Evolutionary conservation across 805 yeast species (phyloP), one percentile per base, ranked within the genome.

Genomic region (Starmerella vaccinii): DNA sequence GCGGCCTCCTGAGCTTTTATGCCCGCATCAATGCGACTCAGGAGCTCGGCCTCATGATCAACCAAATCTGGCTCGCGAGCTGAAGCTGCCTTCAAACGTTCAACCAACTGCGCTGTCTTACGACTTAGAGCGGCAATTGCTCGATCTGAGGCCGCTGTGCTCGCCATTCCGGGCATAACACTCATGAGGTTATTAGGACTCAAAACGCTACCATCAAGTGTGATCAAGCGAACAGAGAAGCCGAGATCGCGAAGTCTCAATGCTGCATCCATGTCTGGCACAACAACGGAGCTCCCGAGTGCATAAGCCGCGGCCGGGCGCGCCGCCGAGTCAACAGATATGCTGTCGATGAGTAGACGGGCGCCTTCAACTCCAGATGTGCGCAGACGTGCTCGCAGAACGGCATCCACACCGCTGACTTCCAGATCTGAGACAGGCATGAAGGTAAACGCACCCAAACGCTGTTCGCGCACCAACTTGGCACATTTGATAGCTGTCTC

Each of bases 121-220:
- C 59, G 49, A 26, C 57, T 57, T 34, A 58, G 35, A 8, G 50
- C 21, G 1, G 57, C 60, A 5, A 55, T 39, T 1, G 56, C 24
- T 6, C 61, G 46, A 15, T 52, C 59, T 9, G 57, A 49, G n/a
- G 48, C 47, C 12, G 47, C 13, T 7, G 32, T 2, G 12, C 44
- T 12, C 5, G 34, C 37, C 24, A 15, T 18, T 3, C 51, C 51
- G 10, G 49, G 33, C 15, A 50, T 97, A 64, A 97, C 97, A 8
- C 97, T 83, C 95, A 92, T 86, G 33, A 88, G 71, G 6, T 95
- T 95, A 4, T 90, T 81, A 60, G 78, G 80, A 62, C 86, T 87
- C 43, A 92, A 84, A 27, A 88, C 71, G 0, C 90, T 77, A 1
- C 98, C 98, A 46, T 86, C 87, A 13, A 86, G 60, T 0, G 95